Evolutionary conservation across 805 yeast genomes (phyloP), one percentile per base, ranked within the genome.

Genomic region (Cyberlindnera subsufficiens): DNA sequence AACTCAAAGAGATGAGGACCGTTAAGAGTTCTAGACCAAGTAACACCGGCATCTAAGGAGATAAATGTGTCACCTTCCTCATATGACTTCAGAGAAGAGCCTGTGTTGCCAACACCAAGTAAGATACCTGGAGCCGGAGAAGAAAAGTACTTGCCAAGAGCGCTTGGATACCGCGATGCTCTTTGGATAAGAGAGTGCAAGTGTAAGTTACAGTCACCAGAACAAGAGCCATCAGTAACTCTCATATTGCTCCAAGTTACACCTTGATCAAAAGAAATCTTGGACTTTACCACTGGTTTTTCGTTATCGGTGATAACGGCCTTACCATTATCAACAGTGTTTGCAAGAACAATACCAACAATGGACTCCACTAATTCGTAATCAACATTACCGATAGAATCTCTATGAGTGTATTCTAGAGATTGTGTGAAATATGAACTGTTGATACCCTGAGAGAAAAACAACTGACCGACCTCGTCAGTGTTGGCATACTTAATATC

Each of bases 31-130:
- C 66, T 58, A 22, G 63, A 61, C 96, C 96, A 87, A 0, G 82
- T 66, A n/a, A 69, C 55, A 22, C 96, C 96, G 20, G 86, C 89
- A 64, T 87, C 88, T 43, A 82, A 66, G 0, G 95, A 83, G 7
- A 86, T 57, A 57, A 68, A 88, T 1, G 93, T 78, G 39, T 65
- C 64, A 34, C 68, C 56, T 14, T 61, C 53, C 3, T 53, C 61
- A 37, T 57, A 59, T 1, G 55, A 41, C 30, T 39, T 41, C 27
- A 51, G 39, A 5, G 43, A 45, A 17, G 45, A 33, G 6, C 71
- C 71, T 6, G 61, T 55, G 39, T 65, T 61, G 43, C 75, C 77
- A 35, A 69, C 62, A 43, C 71, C 77, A 9, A 72, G 52, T 11
- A 72, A 39, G 20, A 73, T 49, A 37, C 77, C 78, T 3, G 77